Percentiles rank a stretch among this genome's conserved stretches.
Evolutionary conservation across 768 basidiomycete genomes (phyloP).

Genomic region (Tricholoma sp.): DNA sequence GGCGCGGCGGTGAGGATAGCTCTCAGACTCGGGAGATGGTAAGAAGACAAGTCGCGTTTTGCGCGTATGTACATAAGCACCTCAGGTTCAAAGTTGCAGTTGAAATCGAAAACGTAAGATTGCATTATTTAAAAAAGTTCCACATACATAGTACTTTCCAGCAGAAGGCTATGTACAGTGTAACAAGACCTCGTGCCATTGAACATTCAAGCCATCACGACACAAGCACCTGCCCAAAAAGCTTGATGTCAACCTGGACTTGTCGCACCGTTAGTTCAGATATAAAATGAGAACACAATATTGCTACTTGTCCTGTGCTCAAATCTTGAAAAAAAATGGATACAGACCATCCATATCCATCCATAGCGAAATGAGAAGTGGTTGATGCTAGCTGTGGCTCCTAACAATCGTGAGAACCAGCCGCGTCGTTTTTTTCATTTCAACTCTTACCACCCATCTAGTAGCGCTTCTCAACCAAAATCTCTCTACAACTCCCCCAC

Average conservation of each 20-base stretch:
- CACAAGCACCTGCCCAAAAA: too few relatives aligned
- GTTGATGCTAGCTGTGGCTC: background rate
- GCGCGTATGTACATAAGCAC: too few relatives aligned
- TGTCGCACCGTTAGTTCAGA: too few relatives aligned
- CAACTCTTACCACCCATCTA: conserved; percentile 6
- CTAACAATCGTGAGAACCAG: conserved; percentile 16
- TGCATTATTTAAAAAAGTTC: too few relatives aligned
- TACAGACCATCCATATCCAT: too few relatives aligned
- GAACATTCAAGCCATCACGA: too few relatives aligned
- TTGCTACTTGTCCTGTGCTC: background rate
- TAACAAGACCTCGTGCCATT: background rate
- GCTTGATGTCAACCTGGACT: too few relatives aligned
- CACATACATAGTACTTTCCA: too few relatives aligned
- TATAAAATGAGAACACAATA: background rate
- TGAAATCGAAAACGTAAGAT: too few relatives aligned
- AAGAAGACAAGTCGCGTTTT: background rate
- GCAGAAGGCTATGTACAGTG: background rate
- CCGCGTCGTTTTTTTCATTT: conserved; percentile 13
- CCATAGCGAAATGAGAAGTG: background rate
- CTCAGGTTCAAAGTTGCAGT: too few relatives aligned
- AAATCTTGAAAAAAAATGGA: background rate
- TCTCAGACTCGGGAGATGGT: background rate
- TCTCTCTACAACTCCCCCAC: conserved; percentile 3
- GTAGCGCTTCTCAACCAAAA: conserved; percentile 8
- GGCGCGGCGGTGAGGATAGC: background rate